Percentiles rank a stretch among this genome's conserved stretches.
Conservation (phyloP, 176 grass and related monocot genomes). For the Aegilops longissima region DNA sequence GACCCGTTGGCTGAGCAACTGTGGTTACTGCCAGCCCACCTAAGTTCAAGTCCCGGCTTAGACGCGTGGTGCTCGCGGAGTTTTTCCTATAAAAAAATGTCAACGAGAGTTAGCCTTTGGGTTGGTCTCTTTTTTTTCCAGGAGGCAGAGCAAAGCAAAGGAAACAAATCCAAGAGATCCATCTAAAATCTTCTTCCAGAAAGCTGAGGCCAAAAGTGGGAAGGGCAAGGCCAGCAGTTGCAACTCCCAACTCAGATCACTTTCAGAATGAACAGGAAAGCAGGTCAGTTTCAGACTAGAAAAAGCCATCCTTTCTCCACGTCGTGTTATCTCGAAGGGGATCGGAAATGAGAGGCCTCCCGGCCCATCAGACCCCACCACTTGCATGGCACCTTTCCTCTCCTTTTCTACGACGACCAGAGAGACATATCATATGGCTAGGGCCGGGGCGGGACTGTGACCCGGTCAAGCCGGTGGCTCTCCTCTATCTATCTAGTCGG, state of each 20-base stretch:
- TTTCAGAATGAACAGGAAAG: conserved; percentile 35
- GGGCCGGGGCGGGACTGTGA: conserved; percentile 13
- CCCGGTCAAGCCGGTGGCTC: conserved; percentile 26
- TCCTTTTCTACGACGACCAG: background rate
- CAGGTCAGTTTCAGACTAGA: background rate
- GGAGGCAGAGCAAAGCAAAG: background rate
- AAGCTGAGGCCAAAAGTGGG: conserved; percentile 14
- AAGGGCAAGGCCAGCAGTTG: conserved; percentile 11
- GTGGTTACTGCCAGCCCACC: too few relatives aligned
- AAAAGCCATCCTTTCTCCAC: conserved; percentile 7
- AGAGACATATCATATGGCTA: background rate
- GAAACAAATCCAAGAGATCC: background rate
- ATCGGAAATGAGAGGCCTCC: conserved; percentile 9
- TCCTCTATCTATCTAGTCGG: conserved; percentile 11
- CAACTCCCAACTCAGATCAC: conserved; percentile 33
- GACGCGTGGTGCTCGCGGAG: too few relatives aligned
- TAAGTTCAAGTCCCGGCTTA: too few relatives aligned
- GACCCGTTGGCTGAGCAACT: too few relatives aligned
- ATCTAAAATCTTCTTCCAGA: conserved; percentile 8
- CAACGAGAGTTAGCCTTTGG: too few relatives aligned
- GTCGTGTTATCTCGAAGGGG: conserved; percentile 8
- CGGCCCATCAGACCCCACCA: conserved; percentile 29
- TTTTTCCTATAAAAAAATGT: too few relatives aligned
- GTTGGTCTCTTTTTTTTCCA: too few relatives aligned
- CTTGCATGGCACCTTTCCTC: conserved; percentile 11